Evolutionary conservation across 2,329 filamentous ascomycete species (phyloP), one percentile per base, ranked within the genome.

Genomic region (Phialocephala subalpina): DNA sequence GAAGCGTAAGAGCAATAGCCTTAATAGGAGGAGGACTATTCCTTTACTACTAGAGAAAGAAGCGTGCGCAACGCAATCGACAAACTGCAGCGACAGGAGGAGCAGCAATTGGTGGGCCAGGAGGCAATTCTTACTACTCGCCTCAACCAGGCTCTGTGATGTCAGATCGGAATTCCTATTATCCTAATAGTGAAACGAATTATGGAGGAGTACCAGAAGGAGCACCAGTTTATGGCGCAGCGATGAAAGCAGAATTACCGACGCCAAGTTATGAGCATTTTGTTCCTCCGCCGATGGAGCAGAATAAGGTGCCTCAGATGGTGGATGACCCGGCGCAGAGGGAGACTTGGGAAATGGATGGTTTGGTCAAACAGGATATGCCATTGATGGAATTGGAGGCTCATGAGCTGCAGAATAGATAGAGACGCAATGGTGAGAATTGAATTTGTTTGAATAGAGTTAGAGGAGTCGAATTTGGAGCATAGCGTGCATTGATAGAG

Each of bases 401-500:
- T 25, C 20, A 29, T 52, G 47, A 52, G 16, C 25, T 25, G 9
- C 7, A 3, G 9, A 29, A 52, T 29, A 52, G 47, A 29, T 29
- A 47, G n/a, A 14, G 11, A 25, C 12, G 14, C 7, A 5, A n/a
- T 6, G 45, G 6, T 29, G 49, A 53, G 22, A 4, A 18, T 53
- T 27, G 8, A 16, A 16, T 53, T 53, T 16, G 49, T 49, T 49
- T 42, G 38, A 14, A 49, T 3, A 22, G 20, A 49, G 18, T 20
- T 20, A 5, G 18, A 3, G 18, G 4, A 22, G 20, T 20, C 4
- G 18, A 33, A 16, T 18, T 53, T 53, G 49, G 49, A 53, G 49
- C 49, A 53, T 53, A 53, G 49, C 49, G 49, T 53, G 49, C 49
- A 53, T 53, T 53, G 49, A 29, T 53, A 53, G 49, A 53, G 22